A percentile compares a stretch with the other conserved stretches of the same genome.
Evolutionary conservation across 495 filamentous ascomycete genomes (phyloP).

Genomic region (Xylaria bambusicola): DNA sequence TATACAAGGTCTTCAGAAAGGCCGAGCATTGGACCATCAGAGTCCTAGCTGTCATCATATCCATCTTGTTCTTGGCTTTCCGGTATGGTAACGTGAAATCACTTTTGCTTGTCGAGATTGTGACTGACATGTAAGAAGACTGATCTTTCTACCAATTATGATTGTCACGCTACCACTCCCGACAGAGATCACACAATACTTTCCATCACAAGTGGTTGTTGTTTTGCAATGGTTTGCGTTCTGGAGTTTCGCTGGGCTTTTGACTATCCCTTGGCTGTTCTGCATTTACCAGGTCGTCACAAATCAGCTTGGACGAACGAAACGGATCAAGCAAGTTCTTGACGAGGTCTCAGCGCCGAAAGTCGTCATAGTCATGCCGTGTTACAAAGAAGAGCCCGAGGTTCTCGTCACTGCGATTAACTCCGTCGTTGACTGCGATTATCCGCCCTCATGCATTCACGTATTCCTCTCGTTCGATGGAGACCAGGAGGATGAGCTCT

Average conservation of each 20-base stretch:
- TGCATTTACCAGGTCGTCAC: constrained; percentile 90
- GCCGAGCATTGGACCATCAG: constrained; percentile 83
- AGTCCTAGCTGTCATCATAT: constrained; percentile 74
- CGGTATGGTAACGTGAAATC: constrained; percentile 55
- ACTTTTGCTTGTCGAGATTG: neutral
- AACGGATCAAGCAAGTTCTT: constrained; percentile 78
- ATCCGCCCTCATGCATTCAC: constrained; percentile 90
- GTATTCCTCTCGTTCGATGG: constrained; percentile 97
- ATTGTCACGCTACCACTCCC: constrained; percentile 90
- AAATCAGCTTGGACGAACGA: constrained; percentile 76
- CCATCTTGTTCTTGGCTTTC: constrained; percentile 68
- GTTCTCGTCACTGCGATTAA: constrained; percentile 87
- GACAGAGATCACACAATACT: constrained; percentile 63
- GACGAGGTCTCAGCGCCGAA: constrained; percentile 89
- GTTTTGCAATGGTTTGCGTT: constrained; percentile 95
- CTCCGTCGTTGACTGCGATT: constrained; percentile 93
- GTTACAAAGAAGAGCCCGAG: constrained; percentile 89
- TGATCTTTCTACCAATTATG: constrained; percentile 91
- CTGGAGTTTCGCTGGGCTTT: constrained; percentile 83
- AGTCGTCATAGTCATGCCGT: constrained; percentile 96
- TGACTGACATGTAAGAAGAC: constrained; percentile 48
- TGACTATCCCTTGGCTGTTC: constrained; percentile 89
- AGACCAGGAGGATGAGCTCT: constrained; percentile 82
- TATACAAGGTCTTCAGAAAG: constrained; percentile 85
- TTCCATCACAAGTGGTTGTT: constrained; percentile 65